These are phyloP conservation scores for Fusarium sp. DNA, from an alignment of 2,329 filamentous ascomycete genomes.

Conservation along the genomic window DNA sequence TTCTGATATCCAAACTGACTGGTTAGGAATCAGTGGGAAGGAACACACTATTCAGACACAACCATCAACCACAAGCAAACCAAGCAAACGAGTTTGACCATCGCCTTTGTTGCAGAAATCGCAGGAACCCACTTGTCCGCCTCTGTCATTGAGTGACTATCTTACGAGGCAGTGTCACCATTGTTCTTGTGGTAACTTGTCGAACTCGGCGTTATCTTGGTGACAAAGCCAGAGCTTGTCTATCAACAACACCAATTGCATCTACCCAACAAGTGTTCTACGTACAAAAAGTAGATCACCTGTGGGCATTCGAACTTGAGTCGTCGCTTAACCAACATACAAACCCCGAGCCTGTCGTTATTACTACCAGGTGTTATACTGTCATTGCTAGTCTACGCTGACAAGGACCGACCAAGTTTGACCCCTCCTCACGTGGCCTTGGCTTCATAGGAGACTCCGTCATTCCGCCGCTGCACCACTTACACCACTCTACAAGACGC, in stretches of 20 bases:
- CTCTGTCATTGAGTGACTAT: constrained; percentile 2
- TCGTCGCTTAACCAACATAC: constrained; percentile 22
- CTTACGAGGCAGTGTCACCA: constrained; percentile 3
- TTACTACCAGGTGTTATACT: constrained; percentile 22
- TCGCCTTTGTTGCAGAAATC: constrained; percentile 2
- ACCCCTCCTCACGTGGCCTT: constrained; percentile 48
- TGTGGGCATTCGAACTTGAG: constrained; percentile 11
- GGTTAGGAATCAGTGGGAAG: constrained; percentile 1
- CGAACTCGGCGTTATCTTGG: constrained; percentile 28
- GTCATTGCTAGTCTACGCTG: constrained; percentile 28
- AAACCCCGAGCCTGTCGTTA: constrained; percentile 6
- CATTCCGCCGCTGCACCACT: constrained; percentile 37
- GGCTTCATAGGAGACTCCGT: constrained; percentile 34
- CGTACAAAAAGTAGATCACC: background rate
- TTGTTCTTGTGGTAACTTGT: constrained; percentile 7
- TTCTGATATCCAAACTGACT: background rate
- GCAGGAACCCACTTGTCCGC: constrained; percentile 1
- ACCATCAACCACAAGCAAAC: background rate
- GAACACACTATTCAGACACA: constrained; percentile 14
- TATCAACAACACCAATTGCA: constrained; percentile 1
- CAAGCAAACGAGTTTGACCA: constrained; percentile 2
- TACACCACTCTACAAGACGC: constrained; percentile 24
- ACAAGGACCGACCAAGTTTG: constrained; percentile 38
- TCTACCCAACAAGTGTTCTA: constrained; percentile 1
- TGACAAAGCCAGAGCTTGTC: constrained; percentile 10